Evolutionary conservation across 2,329 filamentous ascomycete genomes (phyloP), one percentile per base, ranked within the genome.

Genomic region (Helminthosporium solani): DNA sequence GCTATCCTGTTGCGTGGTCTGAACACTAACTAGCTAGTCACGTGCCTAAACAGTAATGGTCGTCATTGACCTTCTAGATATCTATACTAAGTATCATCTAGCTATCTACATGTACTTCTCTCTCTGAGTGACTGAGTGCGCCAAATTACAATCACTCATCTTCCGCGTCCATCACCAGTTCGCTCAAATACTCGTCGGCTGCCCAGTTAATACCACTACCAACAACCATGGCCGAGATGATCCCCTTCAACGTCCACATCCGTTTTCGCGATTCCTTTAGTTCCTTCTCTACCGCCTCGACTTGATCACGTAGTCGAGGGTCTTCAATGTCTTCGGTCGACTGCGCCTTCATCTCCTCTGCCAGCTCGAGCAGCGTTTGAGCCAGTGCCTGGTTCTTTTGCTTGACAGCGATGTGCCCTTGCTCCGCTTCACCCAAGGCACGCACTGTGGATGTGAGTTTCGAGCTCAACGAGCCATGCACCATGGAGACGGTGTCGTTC

Each of bases 151-250:
- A 64, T 40, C 47, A 52, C 31, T 67, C 67, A 20, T 79, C 71
- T 38, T 73, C 73, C 41, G 85, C 82, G 9, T 88, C 89, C 50
- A 95, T 75, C 20, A 95, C 88, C 50, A 92, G 76, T 40, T 82
- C 80, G 47, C 81, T 77, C 50, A 95, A 72, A 48, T 75, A 77
- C 41, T 83, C 78, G 68, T 95, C 84, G 33, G 79, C 75, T 11
- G 82, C 83, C 90, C 90, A 95, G 62, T 95, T 84, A 43, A 94
- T 76, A 37, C 90, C 90, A 67, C 89, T 95, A 2, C 87, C 88
- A 4, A 83, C 87, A 37, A 95, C 80, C 44, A 90, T 79, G 15
- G 86, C 88, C 60, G 86, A 87, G n/a, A 87, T 79, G 33, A 90
- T 82, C 19, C 82, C 87, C 72, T 92, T 94, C 68, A 92, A 81